Base-by-base conservation (phyloP, 768 basidiomycete genomes). In the Gloeostereum incarnatum region DNA sequence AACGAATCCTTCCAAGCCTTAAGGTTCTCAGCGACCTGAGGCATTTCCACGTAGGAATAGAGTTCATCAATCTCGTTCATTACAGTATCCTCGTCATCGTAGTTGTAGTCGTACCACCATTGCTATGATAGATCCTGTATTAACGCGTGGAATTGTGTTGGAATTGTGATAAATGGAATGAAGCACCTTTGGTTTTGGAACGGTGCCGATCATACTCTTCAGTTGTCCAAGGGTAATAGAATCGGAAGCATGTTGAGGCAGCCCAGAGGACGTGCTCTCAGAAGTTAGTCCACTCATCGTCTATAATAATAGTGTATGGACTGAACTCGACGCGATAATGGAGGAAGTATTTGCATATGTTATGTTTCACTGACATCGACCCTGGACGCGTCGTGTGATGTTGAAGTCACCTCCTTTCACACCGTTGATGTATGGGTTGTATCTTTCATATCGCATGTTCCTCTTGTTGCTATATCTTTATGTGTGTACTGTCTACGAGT, bases 41-140 rank as follows among this genome's bases (percentile, higher is more conserved):
- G 76, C 75, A 91, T 88, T 65, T 97, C 94, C 44, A 90, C 80
- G 60, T 96, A 99, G 16, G 90, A 89, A 59, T 94, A 98, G 62
- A 98, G 97, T 60, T 99, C 96, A 42, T 97, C 88, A 26, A 99
- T 81, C 57, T 99, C 96, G 50, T 86, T 84, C 73, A 94, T 81
- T 14, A 97, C 79, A 4, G 88, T 92, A 59, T 96, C 90, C 53
- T 94, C 92, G 57, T 98, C 93, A 48, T 94, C 88, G 56, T 97
- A 97, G 44, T 84, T 78, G 61, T 85, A 96, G 65, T 92, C 89
- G 58, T 86, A 96, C 49, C 73, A 76, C 6, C 78, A 79, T 78
- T 86, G 84, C 87, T 90, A 61, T 50, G 40, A 41, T 27, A 29
- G 23, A 42, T 27, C 36, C 9, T 21, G 17, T 19, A 41, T 13